Percentiles rank a stretch among this genome's conserved stretches.
These are phyloP conservation scores for Rutstroemia sp. DNA, from an alignment of 2,329 filamentous ascomycete species.

Conservation along the genomic window DNA sequence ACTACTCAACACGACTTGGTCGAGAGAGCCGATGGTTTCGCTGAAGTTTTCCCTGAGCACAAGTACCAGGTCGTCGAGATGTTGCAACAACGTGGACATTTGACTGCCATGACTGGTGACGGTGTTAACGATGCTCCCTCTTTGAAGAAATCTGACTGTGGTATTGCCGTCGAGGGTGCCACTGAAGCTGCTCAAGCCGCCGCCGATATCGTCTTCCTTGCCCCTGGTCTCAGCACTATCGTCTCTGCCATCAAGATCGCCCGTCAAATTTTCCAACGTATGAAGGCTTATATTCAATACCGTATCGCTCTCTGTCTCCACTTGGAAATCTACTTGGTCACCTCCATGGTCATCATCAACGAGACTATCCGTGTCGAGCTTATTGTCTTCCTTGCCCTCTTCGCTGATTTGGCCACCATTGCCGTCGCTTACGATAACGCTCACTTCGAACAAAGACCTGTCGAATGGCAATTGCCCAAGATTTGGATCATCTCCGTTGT, in stretches of 20 bases:
- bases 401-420: constrained; percentile 73
- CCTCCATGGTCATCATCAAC: constrained; percentile 73
- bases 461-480: constrained; percentile 76
- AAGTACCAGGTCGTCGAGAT: constrained; percentile 95
- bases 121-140: constrained; percentile 93
- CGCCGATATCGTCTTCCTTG: constrained; percentile 90
- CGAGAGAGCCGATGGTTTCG: constrained; percentile 88
- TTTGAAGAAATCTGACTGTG: constrained; percentile 88
- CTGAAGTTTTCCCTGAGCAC: constrained; percentile 91
- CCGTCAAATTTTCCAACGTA: constrained; percentile 92
- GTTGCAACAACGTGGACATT: constrained; percentile 85
- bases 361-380: constrained; percentile 66
- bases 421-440: constrained; percentile 75
- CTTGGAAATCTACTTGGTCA: constrained; percentile 74
- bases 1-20: constrained; percentile 70
- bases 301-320: constrained; percentile 89
- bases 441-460: constrained; percentile 65
- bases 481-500: constrained; percentile 71
- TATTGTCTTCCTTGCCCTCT: constrained; percentile 72
- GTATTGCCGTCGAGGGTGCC: constrained; percentile 88
- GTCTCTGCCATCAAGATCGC: constrained; percentile 90
- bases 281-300: constrained; percentile 95
- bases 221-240: constrained; percentile 82
- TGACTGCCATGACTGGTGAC: constrained; percentile 94
- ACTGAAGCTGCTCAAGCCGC: constrained; percentile 87